A percentile compares a stretch with the other conserved stretches of the same genome.
Conservation (phyloP, 163 green algal species). For the Trebouxiophyceae sp. region DNA sequence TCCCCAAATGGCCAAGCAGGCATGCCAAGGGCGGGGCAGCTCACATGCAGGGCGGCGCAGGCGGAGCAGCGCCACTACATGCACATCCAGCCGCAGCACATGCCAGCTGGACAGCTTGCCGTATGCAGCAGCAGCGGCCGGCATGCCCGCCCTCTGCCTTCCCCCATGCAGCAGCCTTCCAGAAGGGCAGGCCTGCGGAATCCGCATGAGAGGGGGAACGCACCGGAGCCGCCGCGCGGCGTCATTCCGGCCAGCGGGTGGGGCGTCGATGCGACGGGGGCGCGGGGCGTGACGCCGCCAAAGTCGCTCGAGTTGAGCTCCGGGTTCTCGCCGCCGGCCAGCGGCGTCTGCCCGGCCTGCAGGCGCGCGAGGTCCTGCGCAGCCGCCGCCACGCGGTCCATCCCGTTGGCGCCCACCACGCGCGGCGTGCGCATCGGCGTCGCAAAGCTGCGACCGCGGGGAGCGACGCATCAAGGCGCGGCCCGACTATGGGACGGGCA, state of each 20-base stretch:
- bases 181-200: too few species aligned
- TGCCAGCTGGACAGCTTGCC: too few species aligned
- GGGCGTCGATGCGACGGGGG: conserved; percentile 40
- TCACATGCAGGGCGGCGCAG: too few species aligned
- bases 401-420: conserved; percentile 22
- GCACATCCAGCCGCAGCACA: too few species aligned
- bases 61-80: too few species aligned
- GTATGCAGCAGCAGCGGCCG: too few species aligned
- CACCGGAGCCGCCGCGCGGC: conserved; percentile 54
- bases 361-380: conserved; percentile 68
- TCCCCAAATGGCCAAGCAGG: too few species aligned
- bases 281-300: conserved; percentile 55
- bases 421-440: conserved; percentile 72
- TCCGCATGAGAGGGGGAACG: too few species aligned
- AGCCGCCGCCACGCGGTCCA: conserved; percentile 62
- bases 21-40: too few species aligned
- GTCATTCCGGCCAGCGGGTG: conserved; percentile 70
- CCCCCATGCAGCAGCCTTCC: too few species aligned
- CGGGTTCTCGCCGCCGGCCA: conserved; percentile 36
- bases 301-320: conserved; percentile 76
- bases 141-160: conserved; percentile 7
- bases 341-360: conserved; percentile 39
- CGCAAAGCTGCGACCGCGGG: conserved; percentile 45
- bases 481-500: too few species aligned
- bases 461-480: too few species aligned